Base-by-base conservation (phyloP, 805 yeast species). In the Candida easanensis region DNA sequence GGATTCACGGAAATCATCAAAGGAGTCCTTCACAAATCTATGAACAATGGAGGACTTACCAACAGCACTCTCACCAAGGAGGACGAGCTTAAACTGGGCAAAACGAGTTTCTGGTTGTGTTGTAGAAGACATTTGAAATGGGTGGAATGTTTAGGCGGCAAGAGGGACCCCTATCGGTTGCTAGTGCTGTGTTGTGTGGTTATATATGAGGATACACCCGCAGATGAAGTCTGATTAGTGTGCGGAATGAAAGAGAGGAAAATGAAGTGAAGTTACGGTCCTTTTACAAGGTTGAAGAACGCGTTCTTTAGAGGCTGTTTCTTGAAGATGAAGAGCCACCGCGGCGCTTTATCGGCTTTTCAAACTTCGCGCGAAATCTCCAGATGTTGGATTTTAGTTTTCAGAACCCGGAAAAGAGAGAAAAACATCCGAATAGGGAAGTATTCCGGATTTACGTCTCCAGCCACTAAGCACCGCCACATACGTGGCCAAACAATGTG, bases 1-100 rank as follows among this genome's bases (percentile, higher is more conserved):
- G 19, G 90, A 84, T 62, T 84, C 89, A 50, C 85, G 74, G 61
- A 77, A 68, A 51, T 80, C 86, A 46, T 82, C 84, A 63, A 85
- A 85, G 17, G 83, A 76, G 52, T 84, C 82, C 57, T 84, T 82
- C 22, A 82, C 86, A 50, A 83, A 83, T 45, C 91, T 66, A 49
- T 79, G 80, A 7, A 81, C 85, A 7, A 82, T 73, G 0, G 86
- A 79, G 0, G 82, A 74, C 56, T 81, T 81, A 30, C 88, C 87
- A 33, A 80, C 87, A 1, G 86, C 84, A 2, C 84, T 79, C 53
- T 80, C 87, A 6, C 86, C 86, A 39, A 69, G 51, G 1, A 82
- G 70, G 2, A 82, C 88, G 16, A 82, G 66, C 54, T 82, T 82
- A 57, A 79, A 74, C 58, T 76, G 80, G 5, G 77, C 79, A 50